Evolutionary conservation across 352 stramenopile genomes (phyloP), one percentile per base, ranked within the genome.

Genomic region (Thraustochytrium striatum): DNA sequence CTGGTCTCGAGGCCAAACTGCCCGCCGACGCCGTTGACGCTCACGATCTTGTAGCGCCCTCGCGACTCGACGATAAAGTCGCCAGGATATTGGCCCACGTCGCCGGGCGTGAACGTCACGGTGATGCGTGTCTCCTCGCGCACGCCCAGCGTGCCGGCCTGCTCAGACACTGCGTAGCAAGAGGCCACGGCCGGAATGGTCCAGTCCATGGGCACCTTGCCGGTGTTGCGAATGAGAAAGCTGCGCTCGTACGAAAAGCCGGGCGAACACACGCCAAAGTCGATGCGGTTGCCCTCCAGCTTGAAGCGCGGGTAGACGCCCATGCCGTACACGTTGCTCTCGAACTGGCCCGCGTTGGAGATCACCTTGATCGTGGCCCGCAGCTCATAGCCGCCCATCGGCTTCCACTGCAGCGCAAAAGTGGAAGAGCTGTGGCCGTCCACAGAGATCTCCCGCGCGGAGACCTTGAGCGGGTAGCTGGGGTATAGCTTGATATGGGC

Each of bases 61-160:
- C 50, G 47, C 30, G 69, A 79, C 36, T 79, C 69, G 9, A 79
- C 69, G 25, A 79, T 79, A 57, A 79, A 79, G 57, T 79, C 69
- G 21, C 69, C 69, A 9, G 50, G 50, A 39, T 65, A 79, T 3
- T 36, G 44, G 28, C 69, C 69, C 16, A 79, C 19, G 25, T 79
- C 69, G 21, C 43, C 13, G 21, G 69, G 52, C 35, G 44, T 65
- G 11, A 79, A 79, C 35, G 5, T 19, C 8, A 79, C 69, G 21
- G 35, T 35, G 9, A 79, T n/a, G 39, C 3, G 0, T 13, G 44
- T 21, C 9, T 0, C 30, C 16, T 62, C n/a, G 13, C 50, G 16
- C 3, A 32, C 11, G 21, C 39, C 69, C 2, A 79, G 50, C 3
- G 25, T 16, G 35, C 69, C 69, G 7, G 28, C 30, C 3, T 8